Evolutionary conservation across 2,329 filamentous ascomycete species (phyloP).

Genomic region (Colletotrichum destructivum): DNA sequence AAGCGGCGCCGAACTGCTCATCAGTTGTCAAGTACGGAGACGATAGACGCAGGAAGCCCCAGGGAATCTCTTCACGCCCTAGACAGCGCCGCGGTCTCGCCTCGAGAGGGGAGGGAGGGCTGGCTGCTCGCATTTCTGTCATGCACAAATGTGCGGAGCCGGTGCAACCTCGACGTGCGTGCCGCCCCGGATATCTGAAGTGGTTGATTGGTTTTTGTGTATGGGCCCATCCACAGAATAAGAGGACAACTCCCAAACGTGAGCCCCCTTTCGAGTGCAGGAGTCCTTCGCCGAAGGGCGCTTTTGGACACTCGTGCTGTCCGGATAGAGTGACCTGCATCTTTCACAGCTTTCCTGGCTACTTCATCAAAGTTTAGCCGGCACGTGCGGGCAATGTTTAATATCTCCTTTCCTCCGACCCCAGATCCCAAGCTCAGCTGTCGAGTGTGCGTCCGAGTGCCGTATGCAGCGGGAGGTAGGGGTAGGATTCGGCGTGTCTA

Average conservation of each 20-base stretch:
- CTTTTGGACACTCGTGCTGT: background rate
- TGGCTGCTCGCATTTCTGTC: background rate
- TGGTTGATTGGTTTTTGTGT: background rate
- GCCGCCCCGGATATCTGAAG: background rate
- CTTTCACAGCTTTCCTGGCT: background rate
- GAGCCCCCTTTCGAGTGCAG: background rate
- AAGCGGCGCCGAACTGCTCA: background rate
- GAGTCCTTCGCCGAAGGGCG: too few relatives aligned
- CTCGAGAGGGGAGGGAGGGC: background rate
- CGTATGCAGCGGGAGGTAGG: background rate
- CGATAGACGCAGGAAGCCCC: background rate
- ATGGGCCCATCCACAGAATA: background rate
- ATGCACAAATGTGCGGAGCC: background rate
- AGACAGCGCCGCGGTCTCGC: background rate
- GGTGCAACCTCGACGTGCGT: background rate
- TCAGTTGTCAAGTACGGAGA: background rate
- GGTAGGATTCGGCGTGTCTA: background rate
- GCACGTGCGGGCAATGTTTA: constrained; percentile 21
- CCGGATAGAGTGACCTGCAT: constrained; percentile 15
- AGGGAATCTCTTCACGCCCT: background rate
- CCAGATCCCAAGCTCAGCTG: background rate
- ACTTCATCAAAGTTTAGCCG: constrained; percentile 20
- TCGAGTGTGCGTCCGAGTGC: background rate
- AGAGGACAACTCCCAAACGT: background rate
- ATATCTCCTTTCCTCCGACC: constrained; percentile 32